Conservation (phyloP, 805 yeast species). For the Barnettozyma californica region DNA sequence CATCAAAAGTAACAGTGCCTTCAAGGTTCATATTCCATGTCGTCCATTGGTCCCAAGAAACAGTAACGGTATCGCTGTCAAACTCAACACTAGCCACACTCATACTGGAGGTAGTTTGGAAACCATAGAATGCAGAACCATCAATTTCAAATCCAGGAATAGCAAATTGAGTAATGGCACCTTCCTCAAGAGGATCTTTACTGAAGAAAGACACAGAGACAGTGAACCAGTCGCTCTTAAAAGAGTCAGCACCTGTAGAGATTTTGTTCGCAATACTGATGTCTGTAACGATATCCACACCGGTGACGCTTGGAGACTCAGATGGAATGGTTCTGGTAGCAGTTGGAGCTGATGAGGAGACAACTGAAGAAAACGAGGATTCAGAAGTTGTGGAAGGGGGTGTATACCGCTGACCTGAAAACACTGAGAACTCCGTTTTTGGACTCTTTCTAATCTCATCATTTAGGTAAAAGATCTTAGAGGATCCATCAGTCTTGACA, state of each 20-base stretch:
- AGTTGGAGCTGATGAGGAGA: too few relatives aligned
- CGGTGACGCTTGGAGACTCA: conserved; percentile 4
- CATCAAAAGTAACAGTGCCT: conserved; percentile 5
- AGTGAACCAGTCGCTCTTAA: conserved; percentile 5
- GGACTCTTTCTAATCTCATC: background rate
- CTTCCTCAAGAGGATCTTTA: conserved; percentile 4
- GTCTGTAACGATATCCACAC: conserved; percentile 1
- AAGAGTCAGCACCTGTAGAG: background rate
- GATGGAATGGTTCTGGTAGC: conserved; percentile 1
- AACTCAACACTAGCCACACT: background rate
- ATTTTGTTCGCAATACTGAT: conserved; percentile 3
- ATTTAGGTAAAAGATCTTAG: background rate
- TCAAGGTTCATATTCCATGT: conserved; percentile 4
- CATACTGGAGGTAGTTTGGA: background rate
- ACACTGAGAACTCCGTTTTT: background rate
- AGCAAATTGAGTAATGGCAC: conserved; percentile 4
- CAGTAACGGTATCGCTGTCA: background rate
- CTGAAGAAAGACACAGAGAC: conserved; percentile 2
- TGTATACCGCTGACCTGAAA: background rate
- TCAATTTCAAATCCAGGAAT: conserved; percentile 5
- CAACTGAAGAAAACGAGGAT: too few relatives aligned
- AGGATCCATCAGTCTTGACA: background rate
- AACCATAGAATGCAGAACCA: background rate
- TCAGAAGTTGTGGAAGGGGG: too few relatives aligned
- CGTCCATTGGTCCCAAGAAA: conserved; percentile 4